phyloP scores from a whole-genome alignment of 108 stramenopile genomes.

The Conticribra guillardii region DNA sequence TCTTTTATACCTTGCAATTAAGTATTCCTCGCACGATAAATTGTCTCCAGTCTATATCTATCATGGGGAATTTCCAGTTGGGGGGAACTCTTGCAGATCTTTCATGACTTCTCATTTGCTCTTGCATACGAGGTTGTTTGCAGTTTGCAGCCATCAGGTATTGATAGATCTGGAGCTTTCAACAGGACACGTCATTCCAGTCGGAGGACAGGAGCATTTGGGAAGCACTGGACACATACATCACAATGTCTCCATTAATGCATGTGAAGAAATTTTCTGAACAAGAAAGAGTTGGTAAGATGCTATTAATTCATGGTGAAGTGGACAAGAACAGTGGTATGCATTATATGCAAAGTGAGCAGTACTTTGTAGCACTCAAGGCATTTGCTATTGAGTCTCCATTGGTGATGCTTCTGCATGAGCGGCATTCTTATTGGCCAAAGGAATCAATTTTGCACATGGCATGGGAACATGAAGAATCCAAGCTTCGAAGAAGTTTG shows the following conservation, averaged over 20 bases:
- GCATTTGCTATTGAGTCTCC: conserved; percentile 56
- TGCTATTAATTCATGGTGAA: conserved; percentile 56
- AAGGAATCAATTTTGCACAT: conserved; percentile 55
- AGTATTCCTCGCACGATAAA: too few relatives aligned
- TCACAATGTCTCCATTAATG: conserved; percentile 56
- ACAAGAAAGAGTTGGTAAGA: conserved; percentile 48
- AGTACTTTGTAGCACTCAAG: conserved; percentile 56
- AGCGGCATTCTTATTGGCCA: conserved; percentile 52
- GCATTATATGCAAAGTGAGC: conserved; percentile 50
- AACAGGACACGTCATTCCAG: conserved; percentile 49
- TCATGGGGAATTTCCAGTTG: too few relatives aligned
- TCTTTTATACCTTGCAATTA: too few relatives aligned
- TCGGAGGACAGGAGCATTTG: conserved; percentile 57
- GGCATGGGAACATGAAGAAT: conserved; percentile 54
- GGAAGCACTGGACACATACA: conserved; percentile 58
- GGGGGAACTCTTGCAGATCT: conserved; percentile 55
- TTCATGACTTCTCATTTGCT: conserved; percentile 62
- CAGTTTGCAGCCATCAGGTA: too few relatives aligned
- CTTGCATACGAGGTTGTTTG: conserved; percentile 54
- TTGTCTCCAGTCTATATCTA: too few relatives aligned
- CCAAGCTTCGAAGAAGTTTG: too few relatives aligned
- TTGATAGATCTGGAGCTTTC: conserved; percentile 38
- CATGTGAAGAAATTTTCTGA: conserved; percentile 52
- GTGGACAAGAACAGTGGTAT: conserved; percentile 55
- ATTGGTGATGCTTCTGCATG: conserved; percentile 52